phyloP scores from a whole-genome alignment of 306 rosid genomes.

The Ceratonia siliqua region DNA sequence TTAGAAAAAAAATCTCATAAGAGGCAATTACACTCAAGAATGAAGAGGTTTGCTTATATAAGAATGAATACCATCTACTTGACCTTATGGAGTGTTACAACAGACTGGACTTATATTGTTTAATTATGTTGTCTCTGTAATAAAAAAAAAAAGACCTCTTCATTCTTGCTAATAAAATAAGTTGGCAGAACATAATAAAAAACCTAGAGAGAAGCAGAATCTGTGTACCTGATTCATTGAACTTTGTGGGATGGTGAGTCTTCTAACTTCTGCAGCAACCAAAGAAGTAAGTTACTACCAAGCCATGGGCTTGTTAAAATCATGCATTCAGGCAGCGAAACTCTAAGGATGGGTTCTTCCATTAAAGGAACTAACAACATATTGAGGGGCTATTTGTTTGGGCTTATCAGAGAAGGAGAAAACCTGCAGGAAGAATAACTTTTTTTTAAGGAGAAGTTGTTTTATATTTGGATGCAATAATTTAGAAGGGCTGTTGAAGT shows the following conservation, averaged over 20 bases:
- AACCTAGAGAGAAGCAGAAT: constrained; percentile 31
- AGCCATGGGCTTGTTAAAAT: constrained; percentile 9
- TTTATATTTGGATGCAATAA: no score
- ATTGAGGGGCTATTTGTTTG: no score
- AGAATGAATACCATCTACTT: neutral
- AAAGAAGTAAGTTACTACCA: constrained; percentile 27
- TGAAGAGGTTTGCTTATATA: neutral
- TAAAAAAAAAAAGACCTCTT: constrained; percentile 12
- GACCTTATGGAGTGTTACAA: neutral
- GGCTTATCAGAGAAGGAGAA: no score
- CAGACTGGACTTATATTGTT: constrained; percentile 8
- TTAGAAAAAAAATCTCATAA: no score
- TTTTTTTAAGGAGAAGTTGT: no score
- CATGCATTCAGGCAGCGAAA: neutral
- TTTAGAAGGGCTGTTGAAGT: no score
- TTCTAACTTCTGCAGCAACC: constrained; percentile 34
- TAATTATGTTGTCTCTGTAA: neutral
- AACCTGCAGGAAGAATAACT: no score
- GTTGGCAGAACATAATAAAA: neutral
- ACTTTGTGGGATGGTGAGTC: constrained; percentile 11
- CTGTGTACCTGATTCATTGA: constrained; percentile 30
- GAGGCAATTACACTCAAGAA: constrained; percentile 22
- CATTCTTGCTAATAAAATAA: neutral
- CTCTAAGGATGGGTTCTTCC: neutral
- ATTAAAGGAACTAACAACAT: neutral